Percentiles rank a stretch among this genome's conserved stretches.
phyloP scores from a whole-genome alignment of 345 rosid genomes.

The Camelina hispida region DNA sequence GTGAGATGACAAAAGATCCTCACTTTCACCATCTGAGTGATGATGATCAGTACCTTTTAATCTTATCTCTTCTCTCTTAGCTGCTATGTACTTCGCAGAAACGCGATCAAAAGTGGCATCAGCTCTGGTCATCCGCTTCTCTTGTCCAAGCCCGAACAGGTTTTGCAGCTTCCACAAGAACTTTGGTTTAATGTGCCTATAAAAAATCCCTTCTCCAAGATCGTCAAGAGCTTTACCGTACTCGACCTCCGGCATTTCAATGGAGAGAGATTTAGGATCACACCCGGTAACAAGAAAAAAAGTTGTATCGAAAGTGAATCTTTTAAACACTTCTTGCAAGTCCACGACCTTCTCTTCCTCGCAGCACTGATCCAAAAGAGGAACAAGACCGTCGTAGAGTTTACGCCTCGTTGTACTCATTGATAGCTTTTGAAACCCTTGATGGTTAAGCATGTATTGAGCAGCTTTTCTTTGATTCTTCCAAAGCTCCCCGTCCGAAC shows the following conservation, averaged over 20 bases:
- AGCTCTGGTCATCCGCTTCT: constrained; percentile 47
- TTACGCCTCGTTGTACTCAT: constrained; percentile 24
- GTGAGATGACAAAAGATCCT: constrained; percentile 50
- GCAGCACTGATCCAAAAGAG: constrained; percentile 38
- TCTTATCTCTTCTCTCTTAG: constrained; percentile 43
- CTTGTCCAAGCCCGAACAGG: constrained; percentile 45
- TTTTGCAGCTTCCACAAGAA: constrained; percentile 51
- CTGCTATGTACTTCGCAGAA: constrained; percentile 27
- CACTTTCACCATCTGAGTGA: constrained; percentile 7
- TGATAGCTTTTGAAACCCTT: constrained; percentile 31
- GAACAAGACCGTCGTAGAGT: constrained; percentile 36
- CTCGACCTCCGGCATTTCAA: constrained; percentile 37
- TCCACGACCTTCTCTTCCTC: constrained; percentile 36
- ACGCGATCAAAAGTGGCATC: constrained; percentile 25
- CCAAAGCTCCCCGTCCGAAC: constrained; percentile 46
- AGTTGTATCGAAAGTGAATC: constrained; percentile 52
- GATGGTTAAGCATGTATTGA: constrained; percentile 27
- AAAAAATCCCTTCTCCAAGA: constrained; percentile 36
- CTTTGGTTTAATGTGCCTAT: constrained; percentile 28
- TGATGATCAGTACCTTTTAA: constrained; percentile 12
- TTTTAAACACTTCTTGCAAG: constrained; percentile 49
- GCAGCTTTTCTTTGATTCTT: constrained; percentile 39
- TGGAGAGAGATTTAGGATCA: constrained; percentile 51
- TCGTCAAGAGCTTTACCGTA: constrained; percentile 48
- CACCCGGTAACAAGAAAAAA: constrained; percentile 45